phyloP scores from a whole-genome alignment of 768 basidiomycete genomes.

The Daedaleopsis nitida region DNA sequence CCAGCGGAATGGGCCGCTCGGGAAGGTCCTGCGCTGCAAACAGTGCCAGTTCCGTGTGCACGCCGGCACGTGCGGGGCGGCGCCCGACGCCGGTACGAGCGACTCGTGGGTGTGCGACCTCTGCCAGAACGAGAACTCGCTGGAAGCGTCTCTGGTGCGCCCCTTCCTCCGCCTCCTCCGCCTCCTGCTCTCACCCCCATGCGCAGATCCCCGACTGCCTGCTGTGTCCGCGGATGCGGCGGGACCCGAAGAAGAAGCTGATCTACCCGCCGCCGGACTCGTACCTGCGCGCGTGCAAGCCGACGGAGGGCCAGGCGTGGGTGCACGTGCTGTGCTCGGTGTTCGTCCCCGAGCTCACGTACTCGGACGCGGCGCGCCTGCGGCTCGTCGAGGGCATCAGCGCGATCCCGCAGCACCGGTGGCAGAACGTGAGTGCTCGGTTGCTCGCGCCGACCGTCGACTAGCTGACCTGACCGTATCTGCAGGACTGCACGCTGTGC shows the following conservation, averaged over 20 bases:
- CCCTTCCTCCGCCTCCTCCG: background rate
- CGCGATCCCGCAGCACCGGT: constrained; percentile 67
- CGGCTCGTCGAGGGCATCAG: constrained; percentile 87
- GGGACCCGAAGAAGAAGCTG: constrained; percentile 50
- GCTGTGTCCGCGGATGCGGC: constrained; percentile 68
- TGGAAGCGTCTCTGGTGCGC: constrained; percentile 81
- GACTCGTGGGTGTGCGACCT: constrained; percentile 88
- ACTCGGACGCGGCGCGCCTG: constrained; percentile 72
- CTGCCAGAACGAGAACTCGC: constrained; percentile 79
- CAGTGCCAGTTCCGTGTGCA: constrained; percentile 80
- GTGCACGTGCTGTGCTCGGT: constrained; percentile 88
- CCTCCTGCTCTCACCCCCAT: background rate
- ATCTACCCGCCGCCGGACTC: constrained; percentile 55
- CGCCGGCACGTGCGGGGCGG: constrained; percentile 71
- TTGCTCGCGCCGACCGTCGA: background rate
- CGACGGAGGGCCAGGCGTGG: constrained; percentile 94
- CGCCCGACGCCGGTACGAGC: constrained; percentile 59
- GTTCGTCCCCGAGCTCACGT: constrained; percentile 83
- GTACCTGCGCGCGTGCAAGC: constrained; percentile 79
- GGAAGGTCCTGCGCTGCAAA: constrained; percentile 81
- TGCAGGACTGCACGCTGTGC: constrained; percentile 78
- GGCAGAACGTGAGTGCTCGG: constrained; percentile 62
- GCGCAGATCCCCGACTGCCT: constrained; percentile 79
- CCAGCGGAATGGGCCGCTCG: constrained; percentile 69
- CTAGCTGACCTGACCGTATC: constrained; percentile 21